Evolutionary conservation across 176 grass and related monocot species (phyloP).

Genomic region (Areca catechu): DNA sequence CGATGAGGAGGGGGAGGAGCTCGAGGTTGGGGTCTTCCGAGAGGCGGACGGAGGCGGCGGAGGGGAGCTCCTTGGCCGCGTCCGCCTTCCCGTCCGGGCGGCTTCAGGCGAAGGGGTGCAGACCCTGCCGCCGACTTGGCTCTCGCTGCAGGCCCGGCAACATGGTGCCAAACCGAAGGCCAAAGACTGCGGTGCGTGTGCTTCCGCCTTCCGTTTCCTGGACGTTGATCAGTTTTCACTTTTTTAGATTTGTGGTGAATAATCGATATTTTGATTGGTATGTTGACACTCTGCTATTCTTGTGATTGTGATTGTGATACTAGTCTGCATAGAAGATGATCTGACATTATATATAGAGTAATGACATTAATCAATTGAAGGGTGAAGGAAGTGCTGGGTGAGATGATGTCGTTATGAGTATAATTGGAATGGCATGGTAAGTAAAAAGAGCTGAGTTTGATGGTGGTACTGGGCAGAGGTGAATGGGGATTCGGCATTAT

Average conservation of each 20-base stretch:
- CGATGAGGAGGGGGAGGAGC: constrained; percentile 9
- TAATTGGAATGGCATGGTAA: no score
- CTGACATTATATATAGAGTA: no score
- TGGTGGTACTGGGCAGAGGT: no score
- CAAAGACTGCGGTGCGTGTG: constrained; percentile 46
- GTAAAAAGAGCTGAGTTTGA: no score
- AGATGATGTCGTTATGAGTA: no score
- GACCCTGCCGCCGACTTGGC: constrained; percentile 55
- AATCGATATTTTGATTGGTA: no score
- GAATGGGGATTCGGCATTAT: no score
- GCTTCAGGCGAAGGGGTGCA: constrained; percentile 11
- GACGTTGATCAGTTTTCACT: background rate
- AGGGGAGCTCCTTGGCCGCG: constrained; percentile 52
- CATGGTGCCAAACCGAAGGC: constrained; percentile 2
- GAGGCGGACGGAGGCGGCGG: constrained; percentile 14
- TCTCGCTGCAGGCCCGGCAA: constrained; percentile 49
- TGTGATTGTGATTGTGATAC: no score
- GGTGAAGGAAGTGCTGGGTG: no score
- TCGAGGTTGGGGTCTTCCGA: constrained; percentile 45
- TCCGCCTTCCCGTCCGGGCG: constrained; percentile 17
- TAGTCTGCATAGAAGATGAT: no score
- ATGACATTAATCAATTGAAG: no score
- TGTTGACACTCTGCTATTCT: no score
- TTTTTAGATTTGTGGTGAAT: background rate
- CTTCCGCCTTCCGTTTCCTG: background rate